A percentile compares a stretch with the other conserved stretches of the same genome.
These are phyloP conservation scores for Vigna reflexopilosa DNA, from an alignment of 306 rosid species.

Conservation along the genomic window DNA sequence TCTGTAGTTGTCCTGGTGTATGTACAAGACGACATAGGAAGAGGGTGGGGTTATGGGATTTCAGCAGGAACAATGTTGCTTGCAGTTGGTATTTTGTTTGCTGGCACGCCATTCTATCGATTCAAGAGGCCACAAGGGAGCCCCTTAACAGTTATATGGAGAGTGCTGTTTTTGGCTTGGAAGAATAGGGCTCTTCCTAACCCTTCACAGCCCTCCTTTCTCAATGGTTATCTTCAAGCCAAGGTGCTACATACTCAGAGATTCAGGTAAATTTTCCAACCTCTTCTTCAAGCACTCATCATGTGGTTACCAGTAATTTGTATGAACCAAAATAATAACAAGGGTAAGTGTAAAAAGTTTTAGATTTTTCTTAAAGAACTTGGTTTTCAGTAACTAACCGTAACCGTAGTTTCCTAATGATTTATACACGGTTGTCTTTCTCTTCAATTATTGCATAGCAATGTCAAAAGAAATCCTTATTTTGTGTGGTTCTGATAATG, in stretches of 20 bases:
- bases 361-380: too few species aligned
- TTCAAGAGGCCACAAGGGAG: constrained; percentile 84
- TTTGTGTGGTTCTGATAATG: constrained; percentile 6
- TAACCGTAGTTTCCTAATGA: not conserved
- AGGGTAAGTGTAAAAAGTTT: not conserved
- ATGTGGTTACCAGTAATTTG: too few species aligned
- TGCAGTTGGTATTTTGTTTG: constrained; percentile 63
- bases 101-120: constrained; percentile 72
- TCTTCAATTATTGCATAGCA: constrained; percentile 38
- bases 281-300: not conserved
- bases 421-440: not conserved
- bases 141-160: constrained; percentile 85
- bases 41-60: constrained; percentile 91
- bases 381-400: not conserved
- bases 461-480: not conserved
- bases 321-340: too few species aligned
- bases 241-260: constrained; percentile 68
- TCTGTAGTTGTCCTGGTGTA: constrained; percentile 82
- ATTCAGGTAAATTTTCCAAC: constrained; percentile 59
- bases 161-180: constrained; percentile 87
- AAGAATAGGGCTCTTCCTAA: constrained; percentile 60
- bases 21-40: constrained; percentile 83
- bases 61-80: constrained; percentile 79
- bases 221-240: constrained; percentile 70
- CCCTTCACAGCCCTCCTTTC: constrained; percentile 69